phyloP scores from a whole-genome alignment of 2,329 filamentous ascomycete genomes.

The Apiospora kogelbergensis region DNA sequence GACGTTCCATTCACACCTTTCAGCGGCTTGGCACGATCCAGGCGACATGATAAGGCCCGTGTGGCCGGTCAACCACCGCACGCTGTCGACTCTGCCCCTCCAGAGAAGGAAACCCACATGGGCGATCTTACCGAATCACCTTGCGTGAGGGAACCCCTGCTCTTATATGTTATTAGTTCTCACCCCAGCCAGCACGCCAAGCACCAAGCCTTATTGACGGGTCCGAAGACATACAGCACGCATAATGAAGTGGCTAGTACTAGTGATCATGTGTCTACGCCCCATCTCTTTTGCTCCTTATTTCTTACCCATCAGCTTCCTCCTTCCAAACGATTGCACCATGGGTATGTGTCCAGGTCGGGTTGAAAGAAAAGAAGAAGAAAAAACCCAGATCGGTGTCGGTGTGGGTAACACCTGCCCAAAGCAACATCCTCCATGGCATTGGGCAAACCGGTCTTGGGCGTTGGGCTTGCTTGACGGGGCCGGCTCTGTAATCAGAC shows the following conservation, averaged over 20 bases:
- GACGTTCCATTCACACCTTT: not conserved
- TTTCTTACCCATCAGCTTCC: too few species aligned
- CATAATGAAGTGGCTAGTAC: not conserved
- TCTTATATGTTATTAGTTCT: not conserved
- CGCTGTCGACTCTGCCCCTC: not conserved
- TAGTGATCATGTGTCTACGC: not conserved
- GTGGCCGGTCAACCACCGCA: conserved; percentile 6
- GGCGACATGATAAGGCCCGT: conserved; percentile 9
- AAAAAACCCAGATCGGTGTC: not conserved
- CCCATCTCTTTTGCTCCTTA: not conserved
- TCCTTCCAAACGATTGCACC: too few species aligned
- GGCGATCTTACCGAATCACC: not conserved
- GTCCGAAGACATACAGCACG: not conserved
- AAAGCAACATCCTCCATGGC: not conserved
- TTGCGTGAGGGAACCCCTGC: not conserved
- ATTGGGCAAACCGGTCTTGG: not conserved
- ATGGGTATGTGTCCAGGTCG: not conserved
- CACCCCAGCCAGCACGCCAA: not conserved
- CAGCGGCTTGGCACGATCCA: not conserved
- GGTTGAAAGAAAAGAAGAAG: too few species aligned
- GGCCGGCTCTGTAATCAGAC: not conserved
- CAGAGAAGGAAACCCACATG: not conserved
- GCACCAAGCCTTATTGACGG: not conserved
- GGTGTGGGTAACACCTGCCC: not conserved
- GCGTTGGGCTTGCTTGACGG: not conserved